Conservation (phyloP, 768 basidiomycete species). For the Lactarius hengduanensis region DNA sequence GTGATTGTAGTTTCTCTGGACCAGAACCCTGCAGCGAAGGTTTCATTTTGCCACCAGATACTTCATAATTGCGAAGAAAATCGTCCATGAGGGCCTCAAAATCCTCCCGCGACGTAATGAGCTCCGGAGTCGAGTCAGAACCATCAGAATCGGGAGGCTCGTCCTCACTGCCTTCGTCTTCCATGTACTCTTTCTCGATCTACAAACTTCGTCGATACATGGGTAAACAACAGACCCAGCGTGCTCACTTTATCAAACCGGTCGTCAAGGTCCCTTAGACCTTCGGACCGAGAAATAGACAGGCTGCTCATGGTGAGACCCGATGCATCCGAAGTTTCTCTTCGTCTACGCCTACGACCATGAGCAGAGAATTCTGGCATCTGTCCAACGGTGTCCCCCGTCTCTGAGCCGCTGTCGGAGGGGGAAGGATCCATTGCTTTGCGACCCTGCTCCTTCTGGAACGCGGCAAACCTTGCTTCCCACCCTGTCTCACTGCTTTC, state of each 20-base stretch:
- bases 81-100: conserved; percentile 91
- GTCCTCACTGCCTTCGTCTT: conserved; percentile 50
- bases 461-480: conserved; percentile 78
- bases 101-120: conserved; percentile 82
- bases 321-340: conserved; percentile 79
- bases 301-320: conserved; percentile 98
- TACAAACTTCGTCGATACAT: conserved; percentile 41
- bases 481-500: conserved; percentile 48
- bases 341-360: conserved; percentile 71
- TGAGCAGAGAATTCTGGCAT: conserved; percentile 76
- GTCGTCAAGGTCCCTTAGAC: conserved; percentile 85
- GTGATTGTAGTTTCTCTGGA: conserved; percentile 73
- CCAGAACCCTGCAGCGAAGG: conserved; percentile 71
- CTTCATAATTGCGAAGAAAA: conserved; percentile 89
- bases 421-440: conserved; percentile 31
- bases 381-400: conserved; percentile 75
- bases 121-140: conserved; percentile 64
- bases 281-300: conserved; percentile 91
- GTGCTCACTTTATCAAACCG: conserved; percentile 82
- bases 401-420: conserved; percentile 63
- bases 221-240: neutral
- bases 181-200: conserved; percentile 78
- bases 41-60: conserved; percentile 83
- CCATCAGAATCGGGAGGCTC: conserved; percentile 42
- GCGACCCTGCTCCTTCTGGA: conserved; percentile 52